A percentile compares a stretch with the other conserved stretches of the same genome.
Conservation (phyloP, 345 rosid species). For the Sonneratia caseolaris region DNA sequence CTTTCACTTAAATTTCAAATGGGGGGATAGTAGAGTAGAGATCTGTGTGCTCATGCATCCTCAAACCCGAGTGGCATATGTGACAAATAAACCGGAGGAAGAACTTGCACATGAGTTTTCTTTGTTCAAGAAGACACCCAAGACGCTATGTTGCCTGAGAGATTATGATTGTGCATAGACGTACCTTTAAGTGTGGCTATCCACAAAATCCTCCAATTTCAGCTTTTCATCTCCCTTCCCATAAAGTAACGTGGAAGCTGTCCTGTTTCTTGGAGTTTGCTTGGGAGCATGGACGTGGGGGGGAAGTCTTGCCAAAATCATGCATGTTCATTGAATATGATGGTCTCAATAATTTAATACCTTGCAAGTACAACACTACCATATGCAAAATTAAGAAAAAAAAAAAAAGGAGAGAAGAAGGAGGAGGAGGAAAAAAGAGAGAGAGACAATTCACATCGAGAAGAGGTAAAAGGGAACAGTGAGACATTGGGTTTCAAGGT, state of each 20-base stretch:
- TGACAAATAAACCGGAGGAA: too few relatives aligned
- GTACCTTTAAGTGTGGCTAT: not conserved
- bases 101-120: too few relatives aligned
- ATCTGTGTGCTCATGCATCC: too few relatives aligned
- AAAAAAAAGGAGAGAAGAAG: not conserved
- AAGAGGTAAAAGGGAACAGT: too few relatives aligned
- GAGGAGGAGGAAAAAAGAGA: too few relatives aligned
- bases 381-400: not conserved
- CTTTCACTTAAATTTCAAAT: not conserved
- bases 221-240: not conserved
- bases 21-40: not conserved
- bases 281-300: not conserved
- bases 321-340: not conserved
- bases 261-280: not conserved
- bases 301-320: constrained; percentile 5
- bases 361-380: not conserved
- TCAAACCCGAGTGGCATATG: too few relatives aligned
- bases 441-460: too few relatives aligned
- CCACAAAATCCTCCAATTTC: not conserved
- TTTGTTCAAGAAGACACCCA: not conserved
- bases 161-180: too few relatives aligned
- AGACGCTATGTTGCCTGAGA: too few relatives aligned
- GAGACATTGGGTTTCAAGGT: not conserved
- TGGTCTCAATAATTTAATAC: not conserved
- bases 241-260: not conserved